phyloP scores from a whole-genome alignment of 2,329 filamentous ascomycete species.

The Pseudogymnoascus sp. region DNA sequence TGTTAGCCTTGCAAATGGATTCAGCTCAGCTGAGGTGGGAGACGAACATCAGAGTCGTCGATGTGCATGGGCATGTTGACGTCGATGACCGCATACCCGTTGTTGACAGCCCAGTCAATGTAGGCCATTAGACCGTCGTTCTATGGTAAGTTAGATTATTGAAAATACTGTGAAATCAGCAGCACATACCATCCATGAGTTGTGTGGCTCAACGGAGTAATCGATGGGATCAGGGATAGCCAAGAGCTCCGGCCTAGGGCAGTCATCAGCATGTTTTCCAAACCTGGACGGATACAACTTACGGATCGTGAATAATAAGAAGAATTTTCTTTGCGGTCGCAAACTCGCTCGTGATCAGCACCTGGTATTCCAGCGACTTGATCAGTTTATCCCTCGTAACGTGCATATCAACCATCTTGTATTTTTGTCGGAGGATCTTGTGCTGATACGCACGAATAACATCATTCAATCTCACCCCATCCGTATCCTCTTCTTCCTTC shows the following conservation, averaged over 20 bases:
- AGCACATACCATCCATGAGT: constrained; percentile 72
- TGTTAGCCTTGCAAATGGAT: not conserved
- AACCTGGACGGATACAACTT: constrained; percentile 31
- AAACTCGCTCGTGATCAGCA: constrained; percentile 70
- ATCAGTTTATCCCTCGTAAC: constrained; percentile 67
- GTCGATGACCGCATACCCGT: constrained; percentile 79
- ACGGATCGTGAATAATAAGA: constrained; percentile 87
- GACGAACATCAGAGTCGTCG: constrained; percentile 51
- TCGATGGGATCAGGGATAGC: constrained; percentile 60
- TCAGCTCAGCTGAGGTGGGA: not conserved
- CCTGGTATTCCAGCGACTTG: constrained; percentile 76
- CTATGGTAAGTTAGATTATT: constrained; percentile 36
- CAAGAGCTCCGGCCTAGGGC: constrained; percentile 56
- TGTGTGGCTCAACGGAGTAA: constrained; percentile 69
- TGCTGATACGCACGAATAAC: constrained; percentile 71
- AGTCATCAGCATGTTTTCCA: constrained; percentile 17
- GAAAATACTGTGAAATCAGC: constrained; percentile 8
- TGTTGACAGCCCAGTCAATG: constrained; percentile 71
- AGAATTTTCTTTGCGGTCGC: constrained; percentile 59
- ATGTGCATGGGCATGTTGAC: constrained; percentile 80
- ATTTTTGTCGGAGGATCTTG: constrained; percentile 59
- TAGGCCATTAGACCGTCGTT: constrained; percentile 74
- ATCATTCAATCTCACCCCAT: constrained; percentile 63
- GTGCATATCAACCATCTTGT: constrained; percentile 71
- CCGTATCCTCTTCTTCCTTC: constrained; percentile 41